These are phyloP conservation scores for Cryptococcus deneoformans DNA, from an alignment of 1,284 basidiomycete species.

Conservation along the genomic window DNA sequence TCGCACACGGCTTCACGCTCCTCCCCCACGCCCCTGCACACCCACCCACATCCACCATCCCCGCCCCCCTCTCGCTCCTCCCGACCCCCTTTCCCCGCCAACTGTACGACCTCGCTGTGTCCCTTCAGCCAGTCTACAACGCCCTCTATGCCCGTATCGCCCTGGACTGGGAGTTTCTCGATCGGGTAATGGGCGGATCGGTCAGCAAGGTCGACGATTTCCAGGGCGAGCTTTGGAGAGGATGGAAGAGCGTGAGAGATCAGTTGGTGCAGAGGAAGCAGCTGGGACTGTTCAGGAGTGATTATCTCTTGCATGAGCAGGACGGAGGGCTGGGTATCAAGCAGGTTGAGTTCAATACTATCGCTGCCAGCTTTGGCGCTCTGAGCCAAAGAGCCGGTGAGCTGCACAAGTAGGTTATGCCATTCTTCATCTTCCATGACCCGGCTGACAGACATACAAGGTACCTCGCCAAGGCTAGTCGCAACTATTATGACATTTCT, in stretches of 20 bases:
- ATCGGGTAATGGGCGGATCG: slow-evolving; percentile 75
- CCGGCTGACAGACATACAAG: slow-evolving; percentile 47
- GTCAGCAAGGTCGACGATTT: slow-evolving; percentile 85
- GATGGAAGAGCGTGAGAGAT: slow-evolving; percentile 73
- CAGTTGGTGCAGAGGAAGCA: slow-evolving; percentile 68
- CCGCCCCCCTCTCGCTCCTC: slow-evolving; percentile 83
- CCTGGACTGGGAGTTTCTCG: slow-evolving; percentile 73
- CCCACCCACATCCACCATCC: slow-evolving; percentile 69
- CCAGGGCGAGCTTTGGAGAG: slow-evolving; percentile 76
- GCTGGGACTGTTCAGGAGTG: slow-evolving; percentile 91
- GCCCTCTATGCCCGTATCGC: slow-evolving; percentile 81
- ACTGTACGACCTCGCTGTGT: slow-evolving; percentile 66
- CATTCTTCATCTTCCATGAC: not conserved
- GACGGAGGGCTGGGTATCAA: slow-evolving; percentile 59
- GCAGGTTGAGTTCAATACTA: slow-evolving; percentile 99
- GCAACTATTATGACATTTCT: slow-evolving; percentile 60
- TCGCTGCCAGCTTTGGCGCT: slow-evolving; percentile 85
- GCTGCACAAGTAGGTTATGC: slow-evolving; percentile 66
- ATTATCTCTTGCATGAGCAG: slow-evolving; percentile 80
- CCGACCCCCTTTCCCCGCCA: slow-evolving; percentile 80
- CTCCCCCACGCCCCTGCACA: slow-evolving; percentile 66
- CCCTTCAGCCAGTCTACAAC: slow-evolving; percentile 78
- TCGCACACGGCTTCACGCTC: slow-evolving; percentile 80
- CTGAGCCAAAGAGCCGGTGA: slow-evolving; percentile 70
- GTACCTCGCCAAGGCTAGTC: slow-evolving; percentile 63